These are phyloP conservation scores for Linum tenue DNA, from an alignment of 345 rosid genomes.

Conservation along the genomic window DNA sequence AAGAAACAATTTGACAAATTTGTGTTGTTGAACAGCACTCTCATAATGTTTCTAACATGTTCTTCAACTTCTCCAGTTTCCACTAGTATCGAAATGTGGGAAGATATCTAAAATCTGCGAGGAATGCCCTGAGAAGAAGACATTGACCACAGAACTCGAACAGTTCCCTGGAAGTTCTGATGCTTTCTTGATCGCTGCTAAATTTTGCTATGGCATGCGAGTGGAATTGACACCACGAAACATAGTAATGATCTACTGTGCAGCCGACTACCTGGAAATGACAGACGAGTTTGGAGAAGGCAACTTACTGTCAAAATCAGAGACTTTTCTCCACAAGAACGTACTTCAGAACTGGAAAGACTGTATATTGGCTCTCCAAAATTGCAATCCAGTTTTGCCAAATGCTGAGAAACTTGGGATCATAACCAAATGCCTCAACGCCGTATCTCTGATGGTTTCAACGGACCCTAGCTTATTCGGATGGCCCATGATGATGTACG, in stretches of 20 bases:
- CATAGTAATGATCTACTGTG: conserved; percentile 49
- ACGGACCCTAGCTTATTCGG: conserved; percentile 97
- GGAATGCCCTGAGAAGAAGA: conserved; percentile 31
- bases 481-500: conserved; percentile 99
- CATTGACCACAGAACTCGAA: conserved; percentile 38
- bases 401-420: conserved; percentile 61
- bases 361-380: conserved; percentile 75
- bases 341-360: conserved; percentile 84
- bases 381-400: conserved; percentile 37
- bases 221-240: conserved; percentile 71
- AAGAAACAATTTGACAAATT: neutral
- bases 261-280: conserved; percentile 89
- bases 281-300: conserved; percentile 66
- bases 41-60: conserved; percentile 14
- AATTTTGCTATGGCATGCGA: conserved; percentile 73
- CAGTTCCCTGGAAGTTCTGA: conserved; percentile 80
- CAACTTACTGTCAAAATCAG: conserved; percentile 62
- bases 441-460: conserved; percentile 76
- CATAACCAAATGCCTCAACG: conserved; percentile 53
- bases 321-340: conserved; percentile 61
- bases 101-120: conserved; percentile 56
- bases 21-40: neutral
- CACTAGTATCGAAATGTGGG: conserved; percentile 76
- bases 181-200: conserved; percentile 51
- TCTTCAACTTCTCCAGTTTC: conserved; percentile 56